Base-by-base conservation (phyloP, 257 asterid species). In the Solanum rostratum region DNA sequence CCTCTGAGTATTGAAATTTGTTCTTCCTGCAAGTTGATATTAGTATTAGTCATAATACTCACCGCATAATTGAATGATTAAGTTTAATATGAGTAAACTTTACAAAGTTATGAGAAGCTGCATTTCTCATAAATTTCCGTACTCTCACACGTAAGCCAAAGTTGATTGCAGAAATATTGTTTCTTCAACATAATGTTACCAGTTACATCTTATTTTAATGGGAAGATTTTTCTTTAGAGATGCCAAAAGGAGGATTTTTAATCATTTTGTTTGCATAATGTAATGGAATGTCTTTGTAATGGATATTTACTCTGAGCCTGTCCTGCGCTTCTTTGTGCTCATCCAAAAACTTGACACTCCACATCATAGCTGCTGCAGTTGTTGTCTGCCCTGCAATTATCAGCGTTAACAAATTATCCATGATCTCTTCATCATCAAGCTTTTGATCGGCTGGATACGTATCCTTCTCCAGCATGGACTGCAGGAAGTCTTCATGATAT, bases 311-410 rank as follows among this genome's bases (percentile, higher is more conserved):
- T 85, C 94, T 84, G 49, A 92, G 94, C 53, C 15, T 88, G 3
- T 91, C 83, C 54, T 91, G 96, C 11, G 79, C 89, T 15, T 80
- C 85, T 82, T 4, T 81, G 82, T 91, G 86, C 13, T 90, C 94
- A 84, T 85, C 86, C 83, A 92, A 85, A 84, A 89, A 88, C 88
- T 92, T 91, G 86, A 91, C 93, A 84, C 89, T 81, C 96, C 96
- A 92, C 96, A 92, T 92, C 86, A 92, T 90, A 70, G 94, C 96
- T 49, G 96, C 89, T 53, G 93, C 91, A 22, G 93, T 91, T 22
- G 96, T 90, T 71, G 90, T 90, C 63, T 89, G 93, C 43, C 96
- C 96, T 1, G 96, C 91, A 53, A 90, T 24, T 45, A 92, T 84
- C 53, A 87, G 33, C 2, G 93, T 92, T 83, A 92, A 85, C 37